These are phyloP conservation scores for Diaporthe amygdali DNA, from an alignment of 2,329 filamentous ascomycete species.

Conservation along the genomic window DNA sequence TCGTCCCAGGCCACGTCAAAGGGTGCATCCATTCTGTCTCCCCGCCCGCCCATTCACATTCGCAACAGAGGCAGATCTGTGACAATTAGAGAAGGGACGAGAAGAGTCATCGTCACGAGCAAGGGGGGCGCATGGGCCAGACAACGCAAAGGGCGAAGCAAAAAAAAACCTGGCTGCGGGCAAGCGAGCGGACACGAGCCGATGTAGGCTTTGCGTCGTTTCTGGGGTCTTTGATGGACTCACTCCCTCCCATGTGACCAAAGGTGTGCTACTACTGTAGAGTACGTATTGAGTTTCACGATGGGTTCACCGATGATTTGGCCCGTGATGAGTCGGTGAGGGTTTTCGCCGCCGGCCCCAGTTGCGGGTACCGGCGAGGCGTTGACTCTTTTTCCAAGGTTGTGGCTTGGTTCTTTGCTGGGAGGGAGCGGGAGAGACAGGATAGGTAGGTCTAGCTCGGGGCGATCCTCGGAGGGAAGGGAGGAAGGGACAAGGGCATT, in stretches of 20 bases:
- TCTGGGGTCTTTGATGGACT: neutral
- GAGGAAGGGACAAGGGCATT: constrained; percentile 5
- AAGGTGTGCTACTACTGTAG: neutral
- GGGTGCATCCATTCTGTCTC: neutral
- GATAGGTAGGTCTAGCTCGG: neutral
- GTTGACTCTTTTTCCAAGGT: constrained; percentile 1
- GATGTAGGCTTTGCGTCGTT: neutral
- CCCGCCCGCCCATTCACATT: neutral
- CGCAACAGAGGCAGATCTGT: neutral
- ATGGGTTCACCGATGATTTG: constrained; percentile 9
- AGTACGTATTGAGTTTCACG: constrained; percentile 15
- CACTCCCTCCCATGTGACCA: constrained; percentile 13
- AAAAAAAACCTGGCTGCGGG: constrained; percentile 1
- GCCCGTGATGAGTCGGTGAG: constrained; percentile 10
- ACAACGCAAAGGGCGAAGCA: neutral
- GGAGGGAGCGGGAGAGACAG: neutral
- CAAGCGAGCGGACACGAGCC: constrained; percentile 3
- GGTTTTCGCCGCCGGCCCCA: constrained; percentile 5
- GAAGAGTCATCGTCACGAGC: constrained; percentile 20
- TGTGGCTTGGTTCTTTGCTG: neutral
- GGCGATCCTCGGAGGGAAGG: constrained; percentile 16
- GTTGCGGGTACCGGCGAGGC: constrained; percentile 14
- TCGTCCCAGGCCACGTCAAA: constrained; percentile 12
- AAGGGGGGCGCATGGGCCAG: neutral
- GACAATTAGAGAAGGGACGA: neutral